Percentiles rank a stretch among this genome's conserved stretches.
Evolutionary conservation across 2,329 filamentous ascomycete species (phyloP).

Genomic region (Fusarium verticillioides): DNA sequence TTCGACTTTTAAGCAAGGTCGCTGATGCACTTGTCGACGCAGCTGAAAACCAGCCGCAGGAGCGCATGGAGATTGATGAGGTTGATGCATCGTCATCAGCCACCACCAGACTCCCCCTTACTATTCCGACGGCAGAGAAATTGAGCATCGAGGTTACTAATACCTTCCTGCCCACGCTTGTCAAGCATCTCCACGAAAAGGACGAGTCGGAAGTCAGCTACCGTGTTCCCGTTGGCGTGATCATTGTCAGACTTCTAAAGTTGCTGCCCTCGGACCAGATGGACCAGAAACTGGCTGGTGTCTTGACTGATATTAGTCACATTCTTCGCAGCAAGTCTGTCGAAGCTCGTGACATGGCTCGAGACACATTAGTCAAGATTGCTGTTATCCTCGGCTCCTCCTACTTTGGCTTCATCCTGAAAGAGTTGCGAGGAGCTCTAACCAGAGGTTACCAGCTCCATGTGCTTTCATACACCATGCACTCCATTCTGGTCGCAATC

Average conservation of each 20-base stretch:
- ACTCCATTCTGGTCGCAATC: slow-evolving; percentile 84
- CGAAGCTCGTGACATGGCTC: slow-evolving; percentile 89
- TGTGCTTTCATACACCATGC: slow-evolving; percentile 93
- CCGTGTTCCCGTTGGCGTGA: slow-evolving; percentile 88
- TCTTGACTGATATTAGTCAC: slow-evolving; percentile 91
- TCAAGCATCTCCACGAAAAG: slow-evolving; percentile 91
- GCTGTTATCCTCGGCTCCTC: slow-evolving; percentile 80
- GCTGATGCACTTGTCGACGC: slow-evolving; percentile 78
- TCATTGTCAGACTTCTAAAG: slow-evolving; percentile 87
- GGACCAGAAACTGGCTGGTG: slow-evolving; percentile 78
- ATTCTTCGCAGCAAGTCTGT: slow-evolving; percentile 90
- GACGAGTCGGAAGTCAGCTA: slow-evolving; percentile 94
- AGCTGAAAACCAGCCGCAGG: slow-evolving; percentile 53
- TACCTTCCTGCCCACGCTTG: slow-evolving; percentile 81
- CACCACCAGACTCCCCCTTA: slow-evolving; percentile 65
- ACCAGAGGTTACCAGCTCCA: slow-evolving; percentile 92
- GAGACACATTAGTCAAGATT: slow-evolving; percentile 88
- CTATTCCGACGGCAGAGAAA: slow-evolving; percentile 74
- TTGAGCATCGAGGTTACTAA: slow-evolving; percentile 77
- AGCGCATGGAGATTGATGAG: slow-evolving; percentile 58
- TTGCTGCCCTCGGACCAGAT: slow-evolving; percentile 80
- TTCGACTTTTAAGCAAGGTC: slow-evolving; percentile 82
- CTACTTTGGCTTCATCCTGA: slow-evolving; percentile 92
- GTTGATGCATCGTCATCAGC: slow-evolving; percentile 39
- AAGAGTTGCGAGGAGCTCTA: slow-evolving; percentile 85